Evolutionary conservation across 352 stramenopile genomes (phyloP).

Genomic region (Phytophthora litchii): DNA sequence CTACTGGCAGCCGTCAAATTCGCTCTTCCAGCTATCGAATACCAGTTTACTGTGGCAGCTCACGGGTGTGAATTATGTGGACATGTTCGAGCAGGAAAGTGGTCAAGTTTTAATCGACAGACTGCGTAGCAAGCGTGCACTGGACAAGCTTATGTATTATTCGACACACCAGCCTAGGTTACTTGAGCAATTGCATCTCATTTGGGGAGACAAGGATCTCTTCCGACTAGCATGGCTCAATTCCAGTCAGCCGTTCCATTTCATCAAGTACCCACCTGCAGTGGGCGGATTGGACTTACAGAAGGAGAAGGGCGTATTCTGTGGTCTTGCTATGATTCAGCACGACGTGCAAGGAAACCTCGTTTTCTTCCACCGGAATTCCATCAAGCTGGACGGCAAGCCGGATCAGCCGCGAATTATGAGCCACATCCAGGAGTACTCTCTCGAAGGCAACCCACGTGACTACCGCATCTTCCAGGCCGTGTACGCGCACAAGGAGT

Average conservation of each 20-base stretch:
- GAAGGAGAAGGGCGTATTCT: constrained; percentile 79
- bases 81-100: constrained; percentile 89
- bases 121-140: constrained; percentile 67
- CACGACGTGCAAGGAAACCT: constrained; percentile 85
- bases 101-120: constrained; percentile 87
- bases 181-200: constrained; percentile 75
- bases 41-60: constrained; percentile 81
- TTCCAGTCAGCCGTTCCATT: constrained; percentile 77
- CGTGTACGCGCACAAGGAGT: constrained; percentile 82
- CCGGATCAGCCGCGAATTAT: constrained; percentile 74
- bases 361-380: constrained; percentile 89
- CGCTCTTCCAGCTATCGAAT: constrained; percentile 80
- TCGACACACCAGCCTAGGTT: constrained; percentile 72
- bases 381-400: constrained; percentile 81
- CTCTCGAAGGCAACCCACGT: constrained; percentile 64
- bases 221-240: constrained; percentile 87
- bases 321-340: constrained; percentile 86
- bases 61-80: constrained; percentile 67
- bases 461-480: constrained; percentile 86
- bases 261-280: constrained; percentile 71
- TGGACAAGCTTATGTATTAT: constrained; percentile 90
- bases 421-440: constrained; percentile 86
- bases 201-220: constrained; percentile 90
- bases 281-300: constrained; percentile 74
- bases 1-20: constrained; percentile 84